Evolutionary conservation across 1,284 basidiomycete genomes (phyloP), one percentile per base, ranked within the genome.

Genomic region (Phylloboletellus chloephorus): DNA sequence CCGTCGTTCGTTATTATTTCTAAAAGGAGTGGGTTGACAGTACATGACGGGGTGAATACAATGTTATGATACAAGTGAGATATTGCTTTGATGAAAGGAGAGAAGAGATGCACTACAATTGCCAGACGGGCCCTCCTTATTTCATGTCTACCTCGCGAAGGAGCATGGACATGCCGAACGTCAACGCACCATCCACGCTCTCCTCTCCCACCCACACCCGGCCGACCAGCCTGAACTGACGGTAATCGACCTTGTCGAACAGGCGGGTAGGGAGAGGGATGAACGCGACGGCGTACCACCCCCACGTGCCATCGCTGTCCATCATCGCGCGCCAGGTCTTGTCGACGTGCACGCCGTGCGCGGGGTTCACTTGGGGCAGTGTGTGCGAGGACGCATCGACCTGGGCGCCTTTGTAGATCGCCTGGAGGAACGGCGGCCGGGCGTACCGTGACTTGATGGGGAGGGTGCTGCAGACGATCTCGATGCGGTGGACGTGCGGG

Each of bases 171-270:
- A 58, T 40, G n/a, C 54, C 55, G n/a, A 61, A 53, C 7, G 20
- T 48, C 30, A 43, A 30, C 24, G 41, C 46, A 5, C 7, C 21
- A 26, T 56, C 49, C 9, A 56, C 13, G 4, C 17, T 43, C 7
- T 13, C 19, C 26, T 50, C 42, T 24, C 45, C 41, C 3, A 58
- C 11, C 50, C 55, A 44, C 13, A 52, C 45, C 8, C 40, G 41
- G 8, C 52, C 46, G 33, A 47, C 43, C 20, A 65, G 15, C 30
- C 46, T 49, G 43, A 65, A 65, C 40, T 54, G 43, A 2, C 60
- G 53, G 31, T 56, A 57, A 2, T 67, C 64, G 20, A 45, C 39
- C 52, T 56, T 63, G 16, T 62, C 49, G 31, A 66, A 65, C 24
- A 67, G 35, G 11, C 46, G 37, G 3, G 58, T 22, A 0, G 64